Evolutionary conservation across 164 flowering plant species (phyloP), one percentile per base, ranked within the genome.

Genomic region (Vitis cinerea): DNA sequence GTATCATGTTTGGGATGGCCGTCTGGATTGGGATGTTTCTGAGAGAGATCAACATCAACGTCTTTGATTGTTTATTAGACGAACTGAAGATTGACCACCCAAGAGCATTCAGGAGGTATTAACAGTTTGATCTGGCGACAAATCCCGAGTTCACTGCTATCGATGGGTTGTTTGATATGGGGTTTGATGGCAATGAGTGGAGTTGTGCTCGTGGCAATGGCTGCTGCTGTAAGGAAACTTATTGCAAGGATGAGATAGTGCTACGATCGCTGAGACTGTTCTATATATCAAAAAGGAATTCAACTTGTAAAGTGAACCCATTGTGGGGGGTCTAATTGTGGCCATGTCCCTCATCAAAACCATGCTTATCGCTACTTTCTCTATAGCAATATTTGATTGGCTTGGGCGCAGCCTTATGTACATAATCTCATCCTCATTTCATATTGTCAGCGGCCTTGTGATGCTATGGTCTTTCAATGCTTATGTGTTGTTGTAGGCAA

Each of bases 191-290:
- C 71, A 64, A 92, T 90, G 97, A 84, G 84, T 7, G 97, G 95
- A 61, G 92, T 97, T 31, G 95, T 83, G 69, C 67, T 90, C 66
- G 95, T 88, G 1, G 99, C 99, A 30, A 67, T 91, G 72, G 90
- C 86, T 71, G 98, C 99, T 54, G 83, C 99, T 2, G 74, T 95
- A 66, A 19, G 98, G 99, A 27, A 91, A 90, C 78, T 61, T 95
- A 53, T 80, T 93, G 80, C 99, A 95, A 82, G 98, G 99, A 81
- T 95, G 98, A 98, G 99, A 95, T 67, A 91, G 89, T 81, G 97
- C 98, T 30, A 90, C 97, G 11, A 91, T 96, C 64, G 99, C 98
- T 49, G 98, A 98, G 19, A 79, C 87, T 66, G 79, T 85, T 59
- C n/a, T 85, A 54, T 85, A 87, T 77, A 85, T 87, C 67, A 87